A percentile compares a stretch with the other conserved stretches of the same genome.
These are phyloP conservation scores for Cicer bijugum DNA, from an alignment of 306 rosid genomes.

Conservation along the genomic window DNA sequence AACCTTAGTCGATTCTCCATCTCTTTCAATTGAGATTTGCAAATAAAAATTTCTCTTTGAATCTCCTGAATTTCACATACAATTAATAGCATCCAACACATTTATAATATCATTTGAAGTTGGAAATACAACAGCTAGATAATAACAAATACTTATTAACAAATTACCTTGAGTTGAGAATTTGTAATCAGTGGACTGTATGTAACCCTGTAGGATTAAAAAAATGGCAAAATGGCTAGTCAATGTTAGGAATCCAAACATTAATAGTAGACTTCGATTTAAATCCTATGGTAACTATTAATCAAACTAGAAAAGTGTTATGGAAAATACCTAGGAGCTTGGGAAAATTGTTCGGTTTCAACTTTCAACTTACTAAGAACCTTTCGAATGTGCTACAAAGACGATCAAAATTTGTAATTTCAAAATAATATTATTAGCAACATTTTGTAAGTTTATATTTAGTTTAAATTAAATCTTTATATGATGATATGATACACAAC, in stretches of 20 bases:
- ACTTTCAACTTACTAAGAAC: constrained; percentile 48
- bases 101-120: constrained; percentile 7
- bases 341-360: constrained; percentile 48
- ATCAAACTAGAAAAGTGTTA: neutral
- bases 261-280: neutral
- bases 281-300: neutral
- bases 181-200: constrained; percentile 52
- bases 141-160: neutral
- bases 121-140: neutral
- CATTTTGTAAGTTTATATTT: neutral
- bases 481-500: neutral
- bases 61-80: constrained; percentile 48
- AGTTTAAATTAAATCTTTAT: neutral
- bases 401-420: constrained; percentile 14
- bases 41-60: constrained; percentile 51
- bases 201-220: constrained; percentile 40
- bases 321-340: constrained; percentile 50
- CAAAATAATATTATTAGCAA: constrained; percentile 7
- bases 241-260: neutral
- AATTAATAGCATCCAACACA: neutral
- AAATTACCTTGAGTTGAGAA: constrained; percentile 63
- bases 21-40: constrained; percentile 56
- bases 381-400: constrained; percentile 53
- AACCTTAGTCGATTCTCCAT: constrained; percentile 61
- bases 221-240: neutral